Conservation (phyloP, 2,329 filamentous ascomycete species). For the Beauveria scarabaeidicola region DNA sequence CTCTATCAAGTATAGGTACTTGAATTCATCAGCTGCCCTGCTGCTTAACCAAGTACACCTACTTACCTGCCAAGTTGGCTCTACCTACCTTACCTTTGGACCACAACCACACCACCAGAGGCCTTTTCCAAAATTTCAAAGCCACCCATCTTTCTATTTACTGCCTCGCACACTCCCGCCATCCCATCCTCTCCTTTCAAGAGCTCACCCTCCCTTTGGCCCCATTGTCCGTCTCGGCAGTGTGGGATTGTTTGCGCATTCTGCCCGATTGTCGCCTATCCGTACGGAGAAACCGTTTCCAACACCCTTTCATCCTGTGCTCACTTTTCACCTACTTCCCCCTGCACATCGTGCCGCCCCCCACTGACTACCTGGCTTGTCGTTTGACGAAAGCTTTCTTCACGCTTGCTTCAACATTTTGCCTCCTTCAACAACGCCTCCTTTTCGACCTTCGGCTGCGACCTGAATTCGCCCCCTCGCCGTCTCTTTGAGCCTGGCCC, state of each 20-base stretch:
- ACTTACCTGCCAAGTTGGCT: too few relatives aligned
- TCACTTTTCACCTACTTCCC: constrained; percentile 12
- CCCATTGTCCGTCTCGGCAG: constrained; percentile 14
- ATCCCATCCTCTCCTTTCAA: constrained; percentile 13
- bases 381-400: constrained; percentile 7
- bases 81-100: too few relatives aligned
- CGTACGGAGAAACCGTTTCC: too few relatives aligned
- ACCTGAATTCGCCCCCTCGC: background rate
- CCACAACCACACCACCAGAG: background rate
- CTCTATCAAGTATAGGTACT: too few relatives aligned
- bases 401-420: background rate
- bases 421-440: background rate
- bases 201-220: constrained; percentile 9
- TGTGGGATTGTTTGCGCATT: constrained; percentile 16
- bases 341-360: background rate
- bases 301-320: constrained; percentile 14
- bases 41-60: too few relatives aligned
- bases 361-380: constrained; percentile 1
- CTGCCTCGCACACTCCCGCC: background rate
- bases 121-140: background rate
- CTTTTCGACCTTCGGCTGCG: background rate
- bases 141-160: background rate
- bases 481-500: background rate
- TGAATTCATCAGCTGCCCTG: too few relatives aligned
- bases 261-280: constrained; percentile 12